Evolutionary conservation across 106 monocot genomes (phyloP).

Genomic region (Triglochin maritima): DNA sequence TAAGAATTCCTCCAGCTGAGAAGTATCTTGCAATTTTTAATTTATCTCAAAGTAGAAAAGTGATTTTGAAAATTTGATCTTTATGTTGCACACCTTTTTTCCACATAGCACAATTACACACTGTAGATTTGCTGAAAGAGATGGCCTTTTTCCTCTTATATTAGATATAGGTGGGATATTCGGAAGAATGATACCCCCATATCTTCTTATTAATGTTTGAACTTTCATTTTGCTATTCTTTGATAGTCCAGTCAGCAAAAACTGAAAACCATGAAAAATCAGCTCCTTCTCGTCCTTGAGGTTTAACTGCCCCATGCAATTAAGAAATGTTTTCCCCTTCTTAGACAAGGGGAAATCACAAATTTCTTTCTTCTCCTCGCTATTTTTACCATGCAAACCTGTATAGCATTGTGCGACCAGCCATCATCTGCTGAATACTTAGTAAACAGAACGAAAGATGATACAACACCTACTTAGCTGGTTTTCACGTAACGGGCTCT

Average conservation of each 20-base stretch:
- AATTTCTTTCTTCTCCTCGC: conserved; percentile 5
- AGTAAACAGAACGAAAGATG: not conserved
- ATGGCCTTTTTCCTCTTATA: conserved; percentile 12
- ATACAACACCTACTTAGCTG: not conserved
- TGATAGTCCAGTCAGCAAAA: conserved; percentile 75
- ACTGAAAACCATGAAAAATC: conserved; percentile 59
- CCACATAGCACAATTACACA: conserved; percentile 51
- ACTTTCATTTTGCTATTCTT: conserved; percentile 47
- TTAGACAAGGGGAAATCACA: conserved; percentile 3
- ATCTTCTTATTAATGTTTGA: conserved; percentile 38
- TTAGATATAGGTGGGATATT: conserved; percentile 34
- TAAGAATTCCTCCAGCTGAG: not conserved
- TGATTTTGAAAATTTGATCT: too few species aligned
- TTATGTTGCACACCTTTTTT: conserved; percentile 43
- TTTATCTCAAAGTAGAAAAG: too few species aligned
- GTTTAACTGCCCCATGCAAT: conserved; percentile 5
- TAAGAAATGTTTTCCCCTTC: conserved; percentile 5
- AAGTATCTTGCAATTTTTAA: too few species aligned
- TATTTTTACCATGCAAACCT: conserved; percentile 29
- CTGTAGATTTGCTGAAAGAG: conserved; percentile 12
- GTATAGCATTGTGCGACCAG: conserved; percentile 1
- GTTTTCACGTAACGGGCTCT: not conserved
- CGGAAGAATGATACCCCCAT: conserved; percentile 59
- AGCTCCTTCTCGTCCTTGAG: conserved; percentile 19
- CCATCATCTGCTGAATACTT: not conserved